Evolutionary conservation across 1,284 basidiomycete genomes (phyloP).

Genomic region (Trichosporon asahii): DNA sequence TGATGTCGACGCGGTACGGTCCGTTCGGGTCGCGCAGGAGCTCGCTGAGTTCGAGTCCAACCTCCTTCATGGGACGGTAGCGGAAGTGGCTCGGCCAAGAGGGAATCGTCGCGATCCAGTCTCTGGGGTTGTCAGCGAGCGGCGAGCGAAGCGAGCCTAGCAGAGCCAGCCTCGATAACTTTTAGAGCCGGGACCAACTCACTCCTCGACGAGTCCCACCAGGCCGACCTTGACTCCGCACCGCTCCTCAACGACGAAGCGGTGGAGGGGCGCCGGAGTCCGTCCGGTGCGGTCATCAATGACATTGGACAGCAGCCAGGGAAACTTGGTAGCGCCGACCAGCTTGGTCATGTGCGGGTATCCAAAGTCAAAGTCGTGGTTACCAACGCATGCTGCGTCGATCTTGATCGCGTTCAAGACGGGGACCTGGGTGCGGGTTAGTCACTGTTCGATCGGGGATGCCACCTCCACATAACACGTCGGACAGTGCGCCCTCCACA

Average conservation of each 20-base stretch:
- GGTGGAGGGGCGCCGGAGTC: conserved; percentile 60
- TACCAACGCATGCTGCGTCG: conserved; percentile 55
- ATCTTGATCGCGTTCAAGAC: conserved; percentile 62
- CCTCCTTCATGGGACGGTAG: conserved; percentile 66
- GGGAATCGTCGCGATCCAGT: conserved; percentile 82
- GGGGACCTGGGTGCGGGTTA: conserved; percentile 63
- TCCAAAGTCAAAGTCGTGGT: conserved; percentile 80
- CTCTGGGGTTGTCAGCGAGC: conserved; percentile 52
- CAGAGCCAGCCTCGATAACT: background rate
- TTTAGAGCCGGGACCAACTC: conserved; percentile 28
- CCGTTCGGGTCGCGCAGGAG: conserved; percentile 68
- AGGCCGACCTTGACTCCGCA: conserved; percentile 68
- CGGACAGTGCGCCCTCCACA: no score
- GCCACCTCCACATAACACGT: background rate
- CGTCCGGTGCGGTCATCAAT: conserved; percentile 62
- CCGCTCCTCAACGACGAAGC: conserved; percentile 64
- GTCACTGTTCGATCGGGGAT: background rate
- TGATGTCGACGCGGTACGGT: conserved; percentile 66
- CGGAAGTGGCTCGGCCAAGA: conserved; percentile 72
- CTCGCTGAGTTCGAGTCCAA: conserved; percentile 64
- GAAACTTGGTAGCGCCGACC: conserved; percentile 65
- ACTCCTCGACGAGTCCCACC: conserved; percentile 81
- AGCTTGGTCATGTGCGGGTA: conserved; percentile 75
- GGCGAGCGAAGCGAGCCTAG: no score
- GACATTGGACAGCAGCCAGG: conserved; percentile 72